phyloP scores from a whole-genome alignment of 805 yeast species.

The Danielozyma ontarioensis region DNA sequence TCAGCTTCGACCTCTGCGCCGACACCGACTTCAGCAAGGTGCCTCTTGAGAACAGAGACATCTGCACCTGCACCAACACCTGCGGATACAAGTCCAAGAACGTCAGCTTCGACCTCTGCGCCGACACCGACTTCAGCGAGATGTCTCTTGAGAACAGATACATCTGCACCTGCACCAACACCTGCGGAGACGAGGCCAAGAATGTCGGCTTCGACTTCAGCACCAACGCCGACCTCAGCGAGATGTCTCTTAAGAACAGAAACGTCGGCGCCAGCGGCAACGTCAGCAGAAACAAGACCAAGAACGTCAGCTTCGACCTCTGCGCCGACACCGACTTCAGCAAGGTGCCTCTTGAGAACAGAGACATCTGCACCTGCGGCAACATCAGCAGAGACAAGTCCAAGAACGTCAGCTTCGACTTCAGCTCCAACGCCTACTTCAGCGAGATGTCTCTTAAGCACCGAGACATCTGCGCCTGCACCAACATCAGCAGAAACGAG shows the following conservation, averaged over 20 bases:
- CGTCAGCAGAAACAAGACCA: slow-evolving; percentile 5
- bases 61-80: slow-evolving; percentile 7
- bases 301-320: slow-evolving; percentile 4
- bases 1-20: slow-evolving; percentile 4
- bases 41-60: slow-evolving; percentile 10
- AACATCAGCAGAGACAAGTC: slow-evolving; percentile 4
- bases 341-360: slow-evolving; percentile 5
- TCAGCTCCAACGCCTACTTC: slow-evolving; percentile 2
- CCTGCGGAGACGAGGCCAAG: slow-evolving; percentile 6
- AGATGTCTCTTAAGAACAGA: slow-evolving; percentile 3
- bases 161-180: slow-evolving; percentile 4
- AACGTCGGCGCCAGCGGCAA: slow-evolving; percentile 6
- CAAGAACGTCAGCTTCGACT: slow-evolving; percentile 5
- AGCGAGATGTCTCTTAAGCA: slow-evolving; percentile 2
- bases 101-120: slow-evolving; percentile 4
- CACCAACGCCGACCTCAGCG: slow-evolving; percentile 1
- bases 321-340: slow-evolving; percentile 5
- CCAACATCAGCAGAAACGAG: slow-evolving; percentile 6
- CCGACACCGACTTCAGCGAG: slow-evolving; percentile 6
- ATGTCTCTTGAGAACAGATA: slow-evolving; percentile 6
- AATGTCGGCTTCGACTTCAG: slow-evolving; percentile 3
- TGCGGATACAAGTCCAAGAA: slow-evolving; percentile 5
- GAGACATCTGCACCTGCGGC: slow-evolving; percentile 4
- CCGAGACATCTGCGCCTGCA: slow-evolving; percentile 3
- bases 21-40: slow-evolving; percentile 11